Conservation (phyloP, 345 rosid genomes). For the Cardamine resedifolia region DNA sequence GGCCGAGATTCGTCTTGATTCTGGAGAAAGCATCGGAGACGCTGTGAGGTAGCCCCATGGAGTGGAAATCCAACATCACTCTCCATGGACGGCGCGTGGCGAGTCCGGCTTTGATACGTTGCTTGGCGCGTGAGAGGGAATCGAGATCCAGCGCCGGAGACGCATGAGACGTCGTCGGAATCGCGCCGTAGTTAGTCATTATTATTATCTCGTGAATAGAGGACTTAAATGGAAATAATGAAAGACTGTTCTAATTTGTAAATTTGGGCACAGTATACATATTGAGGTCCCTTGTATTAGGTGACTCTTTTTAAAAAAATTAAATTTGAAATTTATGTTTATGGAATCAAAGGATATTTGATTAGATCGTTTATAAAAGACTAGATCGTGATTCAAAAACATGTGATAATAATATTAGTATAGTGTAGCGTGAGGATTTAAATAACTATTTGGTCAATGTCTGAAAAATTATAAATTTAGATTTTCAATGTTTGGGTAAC, state of each 20-base stretch:
- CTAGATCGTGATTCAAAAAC: not conserved
- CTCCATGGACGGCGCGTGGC: slow-evolving; percentile 71
- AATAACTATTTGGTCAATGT: slow-evolving; percentile 4
- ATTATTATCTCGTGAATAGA: not conserved
- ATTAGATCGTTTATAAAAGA: not conserved
- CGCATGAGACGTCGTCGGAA: slow-evolving; percentile 65
- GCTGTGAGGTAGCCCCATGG: slow-evolving; percentile 45
- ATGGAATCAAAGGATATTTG: not conserved
- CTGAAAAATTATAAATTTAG: not conserved
- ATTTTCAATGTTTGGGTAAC: not conserved
- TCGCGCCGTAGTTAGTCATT: slow-evolving; percentile 79
- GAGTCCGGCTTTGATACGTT: slow-evolving; percentile 57
- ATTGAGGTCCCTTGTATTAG: not conserved
- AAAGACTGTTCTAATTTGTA: not conserved
- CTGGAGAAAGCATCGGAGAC: slow-evolving; percentile 45
- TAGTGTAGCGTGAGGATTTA: slow-evolving; percentile 17
- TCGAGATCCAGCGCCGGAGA: slow-evolving; percentile 42
- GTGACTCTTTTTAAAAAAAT: not conserved
- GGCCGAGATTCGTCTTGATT: slow-evolving; percentile 45
- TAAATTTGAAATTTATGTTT: not conserved
- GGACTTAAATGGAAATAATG: not conserved
- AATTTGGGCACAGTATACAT: not conserved
- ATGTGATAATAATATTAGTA: not conserved
- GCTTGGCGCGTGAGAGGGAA: slow-evolving; percentile 61
- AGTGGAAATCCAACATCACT: slow-evolving; percentile 53